These are phyloP conservation scores for Alloascoidea africana DNA, from an alignment of 805 yeast genomes.

Conservation along the genomic window DNA sequence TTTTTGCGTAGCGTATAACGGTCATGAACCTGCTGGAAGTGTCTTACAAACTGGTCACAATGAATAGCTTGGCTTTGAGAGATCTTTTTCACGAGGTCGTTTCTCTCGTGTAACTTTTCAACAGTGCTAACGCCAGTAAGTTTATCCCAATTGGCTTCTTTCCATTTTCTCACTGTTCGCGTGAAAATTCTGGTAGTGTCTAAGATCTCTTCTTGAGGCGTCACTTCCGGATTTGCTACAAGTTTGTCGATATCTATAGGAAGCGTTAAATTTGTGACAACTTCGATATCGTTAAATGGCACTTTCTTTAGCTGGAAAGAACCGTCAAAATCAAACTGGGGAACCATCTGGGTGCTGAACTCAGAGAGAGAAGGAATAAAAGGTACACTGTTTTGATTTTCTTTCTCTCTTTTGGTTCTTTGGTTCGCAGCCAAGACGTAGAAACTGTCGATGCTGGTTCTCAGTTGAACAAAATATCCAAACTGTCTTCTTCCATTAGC, in stretches of 20 bases:
- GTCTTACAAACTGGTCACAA: slow-evolving; percentile 26
- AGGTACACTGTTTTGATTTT: background rate
- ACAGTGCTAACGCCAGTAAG: background rate
- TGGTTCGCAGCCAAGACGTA: slow-evolving; percentile 24
- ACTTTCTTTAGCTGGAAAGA: background rate
- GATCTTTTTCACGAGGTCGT: background rate
- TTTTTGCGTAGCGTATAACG: slow-evolving; percentile 30
- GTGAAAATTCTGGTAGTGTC: background rate
- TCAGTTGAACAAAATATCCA: slow-evolving; percentile 47
- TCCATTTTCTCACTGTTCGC: background rate
- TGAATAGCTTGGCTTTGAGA: slow-evolving; percentile 12
- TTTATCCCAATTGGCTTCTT: background rate
- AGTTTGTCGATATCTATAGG: background rate
- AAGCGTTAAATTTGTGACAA: background rate
- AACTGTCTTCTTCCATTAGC: slow-evolving; percentile 22
- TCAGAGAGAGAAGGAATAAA: background rate
- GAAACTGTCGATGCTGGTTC: slow-evolving; percentile 22
- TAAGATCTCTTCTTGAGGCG: background rate
- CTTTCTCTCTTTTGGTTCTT: background rate
- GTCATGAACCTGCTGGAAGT: slow-evolving; percentile 29
- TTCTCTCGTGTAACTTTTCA: background rate
- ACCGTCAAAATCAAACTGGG: background rate
- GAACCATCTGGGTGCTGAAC: background rate
- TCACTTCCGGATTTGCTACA: background rate
- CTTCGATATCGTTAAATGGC: background rate